Evolutionary conservation across 2,329 filamentous ascomycete genomes (phyloP).

Genomic region (Trichoderma sp.): DNA sequence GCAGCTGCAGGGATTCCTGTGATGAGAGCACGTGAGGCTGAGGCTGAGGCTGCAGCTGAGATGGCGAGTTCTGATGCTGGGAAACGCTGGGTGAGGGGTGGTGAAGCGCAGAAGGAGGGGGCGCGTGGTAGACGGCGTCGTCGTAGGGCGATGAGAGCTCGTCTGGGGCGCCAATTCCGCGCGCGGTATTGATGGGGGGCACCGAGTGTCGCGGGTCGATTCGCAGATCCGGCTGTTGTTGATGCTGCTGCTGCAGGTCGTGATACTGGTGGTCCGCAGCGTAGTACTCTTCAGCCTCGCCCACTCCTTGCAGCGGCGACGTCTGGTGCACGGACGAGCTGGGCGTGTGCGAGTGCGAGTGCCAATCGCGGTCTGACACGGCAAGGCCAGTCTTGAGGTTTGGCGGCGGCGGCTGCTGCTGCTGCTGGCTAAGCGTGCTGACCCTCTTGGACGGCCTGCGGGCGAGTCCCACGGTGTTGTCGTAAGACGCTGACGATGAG

Average conservation of each 20-base stretch:
- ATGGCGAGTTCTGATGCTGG: constrained; percentile 30
- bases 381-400: constrained; percentile 48
- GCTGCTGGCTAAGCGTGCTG: constrained; percentile 47
- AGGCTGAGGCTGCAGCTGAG: constrained; percentile 36
- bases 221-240: constrained; percentile 48
- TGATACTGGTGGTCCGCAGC: constrained; percentile 30
- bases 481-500: constrained; percentile 47
- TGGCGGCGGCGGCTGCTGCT: constrained; percentile 39
- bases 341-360: constrained; percentile 31
- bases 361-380: constrained; percentile 32
- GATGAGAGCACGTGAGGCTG: constrained; percentile 29
- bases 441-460: constrained; percentile 63
- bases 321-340: constrained; percentile 32
- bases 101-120: constrained; percentile 42
- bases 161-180: constrained; percentile 51
- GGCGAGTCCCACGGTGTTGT: constrained; percentile 53
- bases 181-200: constrained; percentile 48
- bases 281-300: constrained; percentile 46
- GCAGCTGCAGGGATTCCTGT: constrained; percentile 41
- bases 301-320: constrained; percentile 52
- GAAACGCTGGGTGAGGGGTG: constrained; percentile 35
- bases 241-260: constrained; percentile 40
- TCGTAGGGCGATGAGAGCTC: constrained; percentile 50
- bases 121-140: constrained; percentile 48
- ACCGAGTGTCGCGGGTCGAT: constrained; percentile 29